Evolutionary conservation across 2,329 filamentous ascomycete genomes (phyloP).

Genomic region (Penicillium sp.): DNA sequence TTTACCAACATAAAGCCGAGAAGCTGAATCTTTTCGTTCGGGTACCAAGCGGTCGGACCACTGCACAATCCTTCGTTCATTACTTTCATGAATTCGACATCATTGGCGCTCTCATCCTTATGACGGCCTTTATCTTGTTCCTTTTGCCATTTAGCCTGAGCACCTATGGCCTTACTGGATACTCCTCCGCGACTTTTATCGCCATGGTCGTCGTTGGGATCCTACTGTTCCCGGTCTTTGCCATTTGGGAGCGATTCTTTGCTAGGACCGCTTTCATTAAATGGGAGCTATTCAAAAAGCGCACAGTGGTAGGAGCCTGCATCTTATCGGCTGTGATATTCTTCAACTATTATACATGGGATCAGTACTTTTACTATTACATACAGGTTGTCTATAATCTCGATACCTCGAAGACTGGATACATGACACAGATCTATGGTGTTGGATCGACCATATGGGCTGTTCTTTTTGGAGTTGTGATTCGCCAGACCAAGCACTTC

Average conservation of each 20-base stretch:
- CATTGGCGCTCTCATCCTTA: neutral
- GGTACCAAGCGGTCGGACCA: constrained; percentile 47
- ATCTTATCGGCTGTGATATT: constrained; percentile 50
- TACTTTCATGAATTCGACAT: constrained; percentile 64
- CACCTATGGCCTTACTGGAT: neutral
- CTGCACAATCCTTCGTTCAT: constrained; percentile 49
- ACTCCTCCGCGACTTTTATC: constrained; percentile 29
- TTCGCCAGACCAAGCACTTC: constrained; percentile 53
- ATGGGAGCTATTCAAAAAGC: constrained; percentile 50
- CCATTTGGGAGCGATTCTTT: constrained; percentile 54
- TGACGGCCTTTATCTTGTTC: neutral
- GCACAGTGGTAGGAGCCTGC: constrained; percentile 55
- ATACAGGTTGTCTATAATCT: constrained; percentile 52
- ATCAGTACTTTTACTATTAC: constrained; percentile 35
- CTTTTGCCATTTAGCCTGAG: neutral
- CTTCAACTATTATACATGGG: constrained; percentile 28
- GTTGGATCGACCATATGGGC: constrained; percentile 54
- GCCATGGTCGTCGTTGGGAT: constrained; percentile 55
- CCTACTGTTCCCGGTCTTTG: constrained; percentile 54
- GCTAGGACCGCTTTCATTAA: constrained; percentile 55
- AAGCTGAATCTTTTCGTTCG: constrained; percentile 53
- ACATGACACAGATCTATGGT: constrained; percentile 53
- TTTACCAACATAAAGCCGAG: constrained; percentile 59
- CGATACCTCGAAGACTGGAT: constrained; percentile 42
- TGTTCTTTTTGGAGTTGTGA: constrained; percentile 48